Evolutionary conservation across 805 yeast species (phyloP), one percentile per base, ranked within the genome.

Genomic region (Spathaspora arborariae): DNA sequence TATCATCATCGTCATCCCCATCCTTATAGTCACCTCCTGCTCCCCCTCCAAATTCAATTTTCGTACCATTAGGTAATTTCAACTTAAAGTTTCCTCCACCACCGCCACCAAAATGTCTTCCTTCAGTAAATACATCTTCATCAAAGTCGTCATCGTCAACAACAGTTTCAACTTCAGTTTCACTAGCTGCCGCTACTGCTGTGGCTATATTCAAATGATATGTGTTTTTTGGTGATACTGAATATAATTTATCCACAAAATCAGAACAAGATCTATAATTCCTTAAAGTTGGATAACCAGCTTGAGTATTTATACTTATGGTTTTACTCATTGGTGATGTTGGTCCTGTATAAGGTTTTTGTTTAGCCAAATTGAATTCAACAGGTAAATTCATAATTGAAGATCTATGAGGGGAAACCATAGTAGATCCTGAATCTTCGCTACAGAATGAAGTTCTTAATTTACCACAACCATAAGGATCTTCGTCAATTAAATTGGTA

Each of bases 171-270:
- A 21, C 35, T 22, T n/a, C n/a, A n/a, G n/a, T n/a, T 19, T 48
- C 50, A 36, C 56, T 59, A 18, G 53, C 44, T 8, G 56, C 51
- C n/a, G 64, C 64, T 27, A 53, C 50, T 4, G 64, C 63, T 10
- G 58, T 55, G 13, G 59, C 64, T 18, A 55, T 54, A 41, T 64
- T 57, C 37, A 67, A 54, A 51, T 70, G 68, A 44, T 58, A 61
- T 0, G 76, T 70, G 47, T 71, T 68, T 41, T 58, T 67, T 0
- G 76, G 76, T 2, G 74, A 68, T 5, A 71, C 68, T 1, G 75
- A 65, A 48, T 68, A 70, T 22, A 68, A 51, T 44, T 61, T 63
- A 41, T 70, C 74, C n/a, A 65, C 62, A 42, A 66, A 46, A 16
- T 56, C 53, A 37, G 55, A 55, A 44, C 61, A 56, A 6, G 65